These are phyloP conservation scores for Solanum paucissectum DNA, from an alignment of 257 asterid genomes.

Conservation along the genomic window DNA sequence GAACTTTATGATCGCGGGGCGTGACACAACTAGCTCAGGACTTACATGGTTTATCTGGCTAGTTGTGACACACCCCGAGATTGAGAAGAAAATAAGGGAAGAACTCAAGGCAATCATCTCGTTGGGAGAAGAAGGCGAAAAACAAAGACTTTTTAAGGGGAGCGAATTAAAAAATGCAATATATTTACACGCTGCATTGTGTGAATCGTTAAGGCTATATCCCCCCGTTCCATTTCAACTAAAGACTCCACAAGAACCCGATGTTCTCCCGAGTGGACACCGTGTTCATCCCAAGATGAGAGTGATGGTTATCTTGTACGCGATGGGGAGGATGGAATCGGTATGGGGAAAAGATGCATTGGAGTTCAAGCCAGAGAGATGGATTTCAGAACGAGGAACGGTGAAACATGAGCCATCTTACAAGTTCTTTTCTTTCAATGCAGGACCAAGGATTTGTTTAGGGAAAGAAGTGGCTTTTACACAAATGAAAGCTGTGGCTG, in stretches of 20 bases:
- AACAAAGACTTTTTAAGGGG: neutral
- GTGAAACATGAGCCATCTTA: conserved; percentile 41
- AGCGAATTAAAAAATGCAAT: neutral
- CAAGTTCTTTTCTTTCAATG: conserved; percentile 49
- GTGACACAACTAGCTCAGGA: neutral
- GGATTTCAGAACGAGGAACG: conserved; percentile 26
- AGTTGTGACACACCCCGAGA: neutral
- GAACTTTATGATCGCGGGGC: neutral
- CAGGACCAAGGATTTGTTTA: conserved; percentile 50
- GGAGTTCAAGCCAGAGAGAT: conserved; percentile 51
- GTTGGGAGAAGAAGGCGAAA: neutral
- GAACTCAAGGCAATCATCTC: neutral
- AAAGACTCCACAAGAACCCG: conserved; percentile 29
- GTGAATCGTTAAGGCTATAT: conserved; percentile 43
- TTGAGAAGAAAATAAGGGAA: neutral
- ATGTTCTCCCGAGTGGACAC: conserved; percentile 45
- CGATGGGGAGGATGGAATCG: conserved; percentile 48
- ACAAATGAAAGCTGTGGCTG: neutral
- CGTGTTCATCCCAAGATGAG: conserved; percentile 27
- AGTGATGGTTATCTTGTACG: conserved; percentile 30
- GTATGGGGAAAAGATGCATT: conserved; percentile 46
- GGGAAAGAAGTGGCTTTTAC: conserved; percentile 21
- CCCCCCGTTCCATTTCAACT: conserved; percentile 53
- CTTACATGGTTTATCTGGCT: neutral
- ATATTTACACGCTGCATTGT: conserved; percentile 13